These are phyloP conservation scores for Candida silvatica DNA, from an alignment of 805 yeast species.

Conservation along the genomic window DNA sequence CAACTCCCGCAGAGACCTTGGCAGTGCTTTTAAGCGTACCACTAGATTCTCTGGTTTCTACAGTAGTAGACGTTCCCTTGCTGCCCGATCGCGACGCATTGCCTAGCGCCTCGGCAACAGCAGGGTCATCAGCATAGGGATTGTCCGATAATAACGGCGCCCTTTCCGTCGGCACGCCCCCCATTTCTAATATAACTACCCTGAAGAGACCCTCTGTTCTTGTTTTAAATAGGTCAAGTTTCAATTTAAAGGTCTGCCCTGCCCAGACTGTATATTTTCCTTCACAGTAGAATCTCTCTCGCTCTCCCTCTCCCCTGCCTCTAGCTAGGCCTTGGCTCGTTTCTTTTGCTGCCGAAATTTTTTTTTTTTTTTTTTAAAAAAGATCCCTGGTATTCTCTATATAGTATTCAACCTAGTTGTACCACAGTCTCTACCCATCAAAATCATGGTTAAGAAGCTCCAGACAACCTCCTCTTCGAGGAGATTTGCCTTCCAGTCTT, in stretches of 20 bases:
- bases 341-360: background rate
- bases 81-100: background rate
- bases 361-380: conserved; percentile 2
- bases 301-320: background rate
- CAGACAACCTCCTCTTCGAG: conserved; percentile 46
- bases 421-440: background rate
- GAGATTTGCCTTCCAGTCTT: conserved; percentile 61
- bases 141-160: conserved; percentile 24
- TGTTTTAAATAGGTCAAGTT: too few relatives aligned
- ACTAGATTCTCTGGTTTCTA: conserved; percentile 8
- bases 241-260: too few relatives aligned
- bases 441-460: conserved; percentile 24
- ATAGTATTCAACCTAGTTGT: background rate
- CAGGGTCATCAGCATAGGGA: conserved; percentile 16
- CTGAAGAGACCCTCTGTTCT: too few relatives aligned
- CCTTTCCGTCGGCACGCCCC: conserved; percentile 15
- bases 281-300: background rate
- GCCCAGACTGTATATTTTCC: background rate
- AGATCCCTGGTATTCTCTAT: conserved; percentile 3
- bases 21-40: background rate
- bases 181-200: conserved; percentile 3
- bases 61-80: conserved; percentile 19
- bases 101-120: background rate
- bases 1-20: background rate
- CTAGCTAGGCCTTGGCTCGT: background rate